Conservation (phyloP, 192 early-diverging fungal genomes). For the Diversispora epigaea region DNA sequence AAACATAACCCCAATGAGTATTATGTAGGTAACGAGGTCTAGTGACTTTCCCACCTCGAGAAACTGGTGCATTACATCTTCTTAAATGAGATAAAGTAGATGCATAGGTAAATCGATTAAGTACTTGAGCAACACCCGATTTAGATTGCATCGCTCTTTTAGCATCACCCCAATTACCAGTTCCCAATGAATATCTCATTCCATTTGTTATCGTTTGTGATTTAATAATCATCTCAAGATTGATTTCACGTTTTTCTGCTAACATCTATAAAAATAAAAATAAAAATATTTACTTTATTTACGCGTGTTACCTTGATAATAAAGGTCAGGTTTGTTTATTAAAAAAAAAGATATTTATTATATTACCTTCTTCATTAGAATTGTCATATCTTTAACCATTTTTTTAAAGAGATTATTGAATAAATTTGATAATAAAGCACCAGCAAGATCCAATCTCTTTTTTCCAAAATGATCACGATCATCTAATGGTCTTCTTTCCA, state of each 20-base stretch:
- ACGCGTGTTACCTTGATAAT: background rate
- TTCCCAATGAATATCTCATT: conserved; percentile 92
- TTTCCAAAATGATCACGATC: conserved; percentile 99
- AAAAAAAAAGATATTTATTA: too few species aligned
- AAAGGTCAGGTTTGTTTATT: background rate
- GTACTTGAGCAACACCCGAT: conserved; percentile 96
- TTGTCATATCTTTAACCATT: conserved; percentile 83
- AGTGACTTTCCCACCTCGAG: conserved; percentile 95
- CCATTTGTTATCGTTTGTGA: conserved; percentile 86
- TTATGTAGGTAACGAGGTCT: conserved; percentile 99
- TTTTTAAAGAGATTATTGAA: conserved; percentile 91
- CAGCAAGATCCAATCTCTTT: conserved; percentile 97
- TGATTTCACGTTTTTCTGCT: conserved; percentile 84
- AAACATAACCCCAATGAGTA: conserved; percentile 98
- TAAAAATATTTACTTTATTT: too few species aligned
- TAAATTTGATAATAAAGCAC: conserved; percentile 83
- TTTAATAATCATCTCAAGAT: conserved; percentile 77
- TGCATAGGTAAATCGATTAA: conserved; percentile 97
- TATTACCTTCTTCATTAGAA: conserved; percentile 79
- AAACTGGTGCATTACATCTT: conserved; percentile 96
- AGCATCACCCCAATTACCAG: conserved; percentile 99
- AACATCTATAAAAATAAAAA: conserved; percentile 57
- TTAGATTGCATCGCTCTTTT: conserved; percentile 86
- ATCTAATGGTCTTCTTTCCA: conserved; percentile 88
- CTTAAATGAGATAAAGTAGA: conserved; percentile 98